Evolutionary conservation across 2,329 filamentous ascomycete species (phyloP), one percentile per base, ranked within the genome.

Genomic region (Penicillium sp.): DNA sequence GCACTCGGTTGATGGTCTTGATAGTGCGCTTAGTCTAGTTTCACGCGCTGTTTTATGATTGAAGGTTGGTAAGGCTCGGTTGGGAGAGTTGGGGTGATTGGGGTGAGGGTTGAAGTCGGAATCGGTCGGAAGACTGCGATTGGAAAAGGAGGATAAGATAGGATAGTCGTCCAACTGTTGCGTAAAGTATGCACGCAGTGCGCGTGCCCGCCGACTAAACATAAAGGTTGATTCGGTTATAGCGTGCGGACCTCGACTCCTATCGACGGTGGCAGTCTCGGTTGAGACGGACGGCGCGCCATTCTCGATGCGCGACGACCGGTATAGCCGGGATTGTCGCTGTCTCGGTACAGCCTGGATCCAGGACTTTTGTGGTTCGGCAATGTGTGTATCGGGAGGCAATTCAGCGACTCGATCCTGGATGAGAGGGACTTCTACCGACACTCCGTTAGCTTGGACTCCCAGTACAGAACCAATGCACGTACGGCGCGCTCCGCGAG

Each of bases 101-200:
- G 35, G 28, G 5, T 43, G 41, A 20, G 41, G 42, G 17, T 30
- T 32, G 18, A 39, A 28, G 12, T 37, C 26, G 2, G 42, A 35
- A 12, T 33, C 33, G 16, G 44, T 16, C 4, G 45, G 32, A 11
- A 39, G 26, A 34, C 38, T 52, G 25, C 50, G 47, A 14, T 51
- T 45, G 17, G 48, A 42, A 31, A 56, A 52, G 6, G 44, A 42
- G n/a, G 46, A 43, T 20, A 51, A 38, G 33, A 53, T 34, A 30
- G 49, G 55, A 34, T 51, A 52, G 13, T 56, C 53, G 29, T 60
- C 59, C 17, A 53, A 39, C 32, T 57, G 54, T 29, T 54, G 52
- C 8, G 51, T 49, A 33, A 62, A 51, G 23, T 58, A 53, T 17
- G 57, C 49, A 40, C 54, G 57, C 15, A 63, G 54, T 12, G 58